These are phyloP conservation scores for Dothistroma septosporum DNA, from an alignment of 2,329 filamentous ascomycete species.

Conservation along the genomic window DNA sequence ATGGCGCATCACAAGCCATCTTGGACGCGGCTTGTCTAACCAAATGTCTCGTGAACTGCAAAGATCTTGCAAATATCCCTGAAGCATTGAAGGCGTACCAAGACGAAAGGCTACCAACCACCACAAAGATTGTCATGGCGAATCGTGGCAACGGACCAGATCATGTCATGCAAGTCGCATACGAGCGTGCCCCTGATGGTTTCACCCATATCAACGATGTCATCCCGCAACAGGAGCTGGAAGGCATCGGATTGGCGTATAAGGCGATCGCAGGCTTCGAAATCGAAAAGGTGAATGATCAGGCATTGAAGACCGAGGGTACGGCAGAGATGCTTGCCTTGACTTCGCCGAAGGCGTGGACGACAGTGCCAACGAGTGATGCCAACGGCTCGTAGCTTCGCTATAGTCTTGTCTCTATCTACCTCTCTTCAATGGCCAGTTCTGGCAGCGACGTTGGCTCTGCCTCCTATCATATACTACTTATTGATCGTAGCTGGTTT, in stretches of 20 bases:
- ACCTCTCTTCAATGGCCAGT: neutral
- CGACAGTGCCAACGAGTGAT: neutral
- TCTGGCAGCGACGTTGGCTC: neutral
- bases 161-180: conserved; percentile 45
- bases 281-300: conserved; percentile 43
- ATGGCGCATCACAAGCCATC: conserved; percentile 45
- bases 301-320: conserved; percentile 37
- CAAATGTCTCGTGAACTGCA: conserved; percentile 30
- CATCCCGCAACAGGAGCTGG: conserved; percentile 24
- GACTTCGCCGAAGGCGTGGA: conserved; percentile 4
- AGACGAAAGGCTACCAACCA: conserved; percentile 39
- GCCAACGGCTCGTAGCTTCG: neutral
- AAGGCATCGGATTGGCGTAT: conserved; percentile 24
- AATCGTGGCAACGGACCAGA: conserved; percentile 47
- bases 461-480: neutral
- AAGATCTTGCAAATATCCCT: conserved; percentile 26
- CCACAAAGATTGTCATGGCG: conserved; percentile 45
- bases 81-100: conserved; percentile 40
- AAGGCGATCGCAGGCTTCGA: conserved; percentile 47
- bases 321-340: conserved; percentile 24
- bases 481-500: too few species aligned
- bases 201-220: conserved; percentile 39
- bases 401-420: neutral
- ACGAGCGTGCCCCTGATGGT: conserved; percentile 43
- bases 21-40: conserved; percentile 42